Evolutionary conservation across 371 early-diverging fungal genomes (phyloP).

Genomic region (Batrachochytrium dendrobatidis): DNA sequence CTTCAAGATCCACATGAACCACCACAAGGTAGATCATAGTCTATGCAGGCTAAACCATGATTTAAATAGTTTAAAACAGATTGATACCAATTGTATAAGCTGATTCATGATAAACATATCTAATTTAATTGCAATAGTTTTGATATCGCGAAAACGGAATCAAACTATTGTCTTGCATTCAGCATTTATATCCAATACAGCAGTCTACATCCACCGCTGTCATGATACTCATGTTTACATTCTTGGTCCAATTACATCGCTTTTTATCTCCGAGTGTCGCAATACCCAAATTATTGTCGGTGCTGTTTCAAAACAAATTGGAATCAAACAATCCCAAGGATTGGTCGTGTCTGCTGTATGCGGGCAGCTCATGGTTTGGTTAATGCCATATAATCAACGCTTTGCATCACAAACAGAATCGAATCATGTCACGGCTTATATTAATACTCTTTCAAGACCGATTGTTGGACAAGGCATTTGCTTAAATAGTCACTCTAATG

Average conservation of each 20-base stretch:
- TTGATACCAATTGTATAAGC: neutral
- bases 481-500: too few relatives aligned
- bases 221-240: neutral
- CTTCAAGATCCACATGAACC: neutral
- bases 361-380: neutral
- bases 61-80: too few relatives aligned
- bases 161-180: neutral
- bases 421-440: too few relatives aligned
- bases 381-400: neutral
- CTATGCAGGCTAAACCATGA: too few relatives aligned
- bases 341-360: conserved; percentile 1
- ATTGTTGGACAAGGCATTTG: too few relatives aligned
- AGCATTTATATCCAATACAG: neutral
- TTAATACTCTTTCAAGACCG: too few relatives aligned
- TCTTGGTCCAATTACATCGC: neutral
- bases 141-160: neutral
- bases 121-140: neutral
- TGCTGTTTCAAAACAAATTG: neutral
- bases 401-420: neutral
- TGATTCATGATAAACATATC: neutral
- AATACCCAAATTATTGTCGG: neutral
- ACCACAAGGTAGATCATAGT: neutral
- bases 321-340: neutral
- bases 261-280: neutral
- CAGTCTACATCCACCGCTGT: neutral